Conservation (phyloP, 2,329 filamentous ascomycete genomes). For the Penicillium capsulatum region DNA sequence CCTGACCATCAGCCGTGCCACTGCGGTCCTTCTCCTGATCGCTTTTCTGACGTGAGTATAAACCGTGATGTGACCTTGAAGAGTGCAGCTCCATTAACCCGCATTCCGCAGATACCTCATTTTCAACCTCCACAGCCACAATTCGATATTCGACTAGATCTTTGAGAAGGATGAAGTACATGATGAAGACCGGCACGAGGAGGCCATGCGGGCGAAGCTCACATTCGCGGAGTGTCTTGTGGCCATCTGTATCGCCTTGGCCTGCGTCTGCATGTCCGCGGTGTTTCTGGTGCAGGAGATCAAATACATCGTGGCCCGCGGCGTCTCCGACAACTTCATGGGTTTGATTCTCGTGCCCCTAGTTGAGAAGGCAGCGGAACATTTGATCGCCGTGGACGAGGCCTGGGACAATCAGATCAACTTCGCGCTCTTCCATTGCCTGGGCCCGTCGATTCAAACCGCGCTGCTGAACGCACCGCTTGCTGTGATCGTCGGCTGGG, state of each 20-base stretch:
- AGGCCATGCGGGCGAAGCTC: slow-evolving; percentile 61
- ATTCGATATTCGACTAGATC: slow-evolving; percentile 70
- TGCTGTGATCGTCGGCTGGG: slow-evolving; percentile 80
- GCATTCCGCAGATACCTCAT: slow-evolving; percentile 49
- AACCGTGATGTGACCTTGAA: too few relatives aligned
- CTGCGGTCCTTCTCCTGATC: slow-evolving; percentile 65
- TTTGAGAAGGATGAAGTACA: slow-evolving; percentile 66
- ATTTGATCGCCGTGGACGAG: slow-evolving; percentile 78
- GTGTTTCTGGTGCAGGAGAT: slow-evolving; percentile 72
- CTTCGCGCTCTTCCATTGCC: slow-evolving; percentile 77
- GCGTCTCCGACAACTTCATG: slow-evolving; percentile 56
- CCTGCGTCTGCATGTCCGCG: slow-evolving; percentile 68
- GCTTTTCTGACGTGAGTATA: slow-evolving; percentile 59
- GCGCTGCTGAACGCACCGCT: slow-evolving; percentile 83
- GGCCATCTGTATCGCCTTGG: slow-evolving; percentile 60
- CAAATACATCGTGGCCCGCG: slow-evolving; percentile 53
- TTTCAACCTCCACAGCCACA: slow-evolving; percentile 73
- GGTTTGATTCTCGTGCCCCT: slow-evolving; percentile 73
- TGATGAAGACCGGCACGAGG: slow-evolving; percentile 61
- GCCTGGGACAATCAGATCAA: slow-evolving; percentile 69
- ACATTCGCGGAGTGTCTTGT: slow-evolving; percentile 70
- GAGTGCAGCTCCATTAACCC: too few relatives aligned
- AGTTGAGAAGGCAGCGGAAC: slow-evolving; percentile 82
- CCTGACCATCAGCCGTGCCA: slow-evolving; percentile 64
- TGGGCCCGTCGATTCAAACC: slow-evolving; percentile 84